phyloP scores from a whole-genome alignment of 2,329 filamentous ascomycete genomes.

The Beauveria sp. region DNA sequence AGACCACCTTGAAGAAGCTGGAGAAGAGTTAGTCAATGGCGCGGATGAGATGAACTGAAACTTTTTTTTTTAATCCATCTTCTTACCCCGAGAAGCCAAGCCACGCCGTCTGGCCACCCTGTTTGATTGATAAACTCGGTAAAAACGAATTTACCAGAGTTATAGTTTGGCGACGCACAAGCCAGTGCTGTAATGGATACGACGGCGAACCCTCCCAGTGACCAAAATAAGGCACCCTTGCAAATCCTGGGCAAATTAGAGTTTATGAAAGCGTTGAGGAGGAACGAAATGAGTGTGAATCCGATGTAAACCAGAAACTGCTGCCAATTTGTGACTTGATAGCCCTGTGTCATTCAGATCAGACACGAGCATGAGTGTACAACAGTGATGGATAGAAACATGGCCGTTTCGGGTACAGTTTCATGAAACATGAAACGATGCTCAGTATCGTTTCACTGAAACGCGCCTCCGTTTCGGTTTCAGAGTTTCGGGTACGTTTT shows the following conservation, averaged over 20 bases:
- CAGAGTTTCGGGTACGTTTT: too few species aligned
- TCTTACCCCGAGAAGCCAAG: slow-evolving; percentile 24
- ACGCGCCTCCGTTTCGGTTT: too few species aligned
- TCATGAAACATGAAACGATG: too few species aligned
- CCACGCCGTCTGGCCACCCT: slow-evolving; percentile 26
- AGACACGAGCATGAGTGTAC: too few species aligned
- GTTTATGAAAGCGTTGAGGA: slow-evolving; percentile 24
- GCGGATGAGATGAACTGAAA: fast-evolving
- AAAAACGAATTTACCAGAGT: slow-evolving; percentile 24
- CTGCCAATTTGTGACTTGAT: slow-evolving; percentile 54
- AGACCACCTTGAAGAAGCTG: slow-evolving; percentile 25
- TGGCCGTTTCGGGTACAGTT: too few species aligned
- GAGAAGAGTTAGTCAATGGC: not conserved
- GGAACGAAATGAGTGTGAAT: slow-evolving; percentile 21
- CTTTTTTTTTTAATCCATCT: too few species aligned
- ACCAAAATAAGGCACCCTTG: slow-evolving; percentile 63
- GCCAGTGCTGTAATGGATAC: slow-evolving; percentile 62
- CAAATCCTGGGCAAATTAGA: slow-evolving; percentile 39
- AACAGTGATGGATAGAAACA: too few species aligned
- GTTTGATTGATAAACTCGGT: slow-evolving; percentile 25
- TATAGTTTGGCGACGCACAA: slow-evolving; percentile 55
- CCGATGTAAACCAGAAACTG: slow-evolving; percentile 50
- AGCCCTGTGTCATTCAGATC: slow-evolving; percentile 25
- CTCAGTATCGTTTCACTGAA: too few species aligned
- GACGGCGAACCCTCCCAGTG: slow-evolving; percentile 56